Evolutionary conservation across 192 early-diverging fungal genomes (phyloP), one percentile per base, ranked within the genome.

Genomic region (Linnemannia schmuckeri): DNA sequence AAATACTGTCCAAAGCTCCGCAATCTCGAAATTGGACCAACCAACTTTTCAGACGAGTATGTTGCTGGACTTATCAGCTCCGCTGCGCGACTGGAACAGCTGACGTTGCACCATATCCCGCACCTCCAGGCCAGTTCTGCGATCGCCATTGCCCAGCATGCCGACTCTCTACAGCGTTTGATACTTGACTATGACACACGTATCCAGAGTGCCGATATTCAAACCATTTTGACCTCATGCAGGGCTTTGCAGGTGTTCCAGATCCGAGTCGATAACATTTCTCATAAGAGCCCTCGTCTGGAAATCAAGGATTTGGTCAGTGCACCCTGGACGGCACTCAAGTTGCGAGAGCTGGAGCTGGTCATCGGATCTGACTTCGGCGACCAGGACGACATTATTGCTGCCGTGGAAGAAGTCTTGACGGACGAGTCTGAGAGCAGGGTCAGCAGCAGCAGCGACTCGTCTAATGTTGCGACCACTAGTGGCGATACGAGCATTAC

Each of bases 251-350:
- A 66, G 30, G 61, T 66, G 13, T 66, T 66, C 61, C 61, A 66
- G 61, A 66, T 66, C 61, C 27, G 61, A 24, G 61, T 66, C 10
- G 61, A 66, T 30, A 66, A 66, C 12, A 66, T 66, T 66, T 66
- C 61, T 8, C 61, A 66, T 30, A 66, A 66, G 61, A 66, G 61
- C 13, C 61, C 61, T 30, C 61, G 61, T 33, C 30, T 66, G 30
- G 61, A 66, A 66, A 66, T 66, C 61, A 66, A 66, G 27, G 61
- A 66, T 66, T 66, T 66, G 30, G 61, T 66, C 61, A 66, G 61
- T 33, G 30, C 61, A 66, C 61, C 61, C 10, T 66, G 61, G 61
- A 66, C 61, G 61, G 61, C 61, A 30, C 61, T 66, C 9, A 66
- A 66, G 61, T 66, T 66, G 61, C n/a, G 61, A 33, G 61, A 66